Evolutionary conservation across 2,329 filamentous ascomycete species (phyloP).

Genomic region (Stachybotrys chlorohalonatus): DNA sequence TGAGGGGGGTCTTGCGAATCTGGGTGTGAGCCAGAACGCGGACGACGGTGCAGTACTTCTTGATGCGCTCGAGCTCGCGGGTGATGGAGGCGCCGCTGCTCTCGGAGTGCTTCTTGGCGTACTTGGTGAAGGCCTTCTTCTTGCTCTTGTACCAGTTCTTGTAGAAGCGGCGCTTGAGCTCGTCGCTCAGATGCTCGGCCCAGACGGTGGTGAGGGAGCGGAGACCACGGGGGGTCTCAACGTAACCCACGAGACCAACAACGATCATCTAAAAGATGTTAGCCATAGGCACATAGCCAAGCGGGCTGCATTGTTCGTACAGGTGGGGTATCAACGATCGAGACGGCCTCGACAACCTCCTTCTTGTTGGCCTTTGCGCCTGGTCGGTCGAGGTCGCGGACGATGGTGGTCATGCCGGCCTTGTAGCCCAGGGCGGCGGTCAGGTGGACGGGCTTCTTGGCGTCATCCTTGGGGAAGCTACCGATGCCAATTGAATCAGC

Average conservation of each 20-base stretch:
- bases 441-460: slow-evolving; percentile 98
- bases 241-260: slow-evolving; percentile 99
- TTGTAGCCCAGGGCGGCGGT: slow-evolving; percentile 99
- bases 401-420: slow-evolving; percentile 99
- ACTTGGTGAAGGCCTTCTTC: slow-evolving; percentile 99
- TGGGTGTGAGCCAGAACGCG: slow-evolving; percentile 99
- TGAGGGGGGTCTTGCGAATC: slow-evolving; percentile 97
- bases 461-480: slow-evolving; percentile 99
- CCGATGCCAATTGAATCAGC: slow-evolving; percentile 17
- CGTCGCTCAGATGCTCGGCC: slow-evolving; percentile 98
- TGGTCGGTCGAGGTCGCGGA: slow-evolving; percentile 97
- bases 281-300: slow-evolving; percentile 66
- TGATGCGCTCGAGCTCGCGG: slow-evolving; percentile 98
- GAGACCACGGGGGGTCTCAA: slow-evolving; percentile 98
- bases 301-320: slow-evolving; percentile 83
- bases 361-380: slow-evolving; percentile 99
- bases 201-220: slow-evolving; percentile 99
- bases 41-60: slow-evolving; percentile 99
- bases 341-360: slow-evolving; percentile 84
- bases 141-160: slow-evolving; percentile 99
- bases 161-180: slow-evolving; percentile 99
- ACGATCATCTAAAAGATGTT: slow-evolving; percentile 89
- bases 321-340: slow-evolving; percentile 86
- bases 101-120: slow-evolving; percentile 99
- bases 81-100: slow-evolving; percentile 81